Evolutionary conservation across 208 protist genomes (phyloP).

Genomic region (Naegleria fowleri): DNA sequence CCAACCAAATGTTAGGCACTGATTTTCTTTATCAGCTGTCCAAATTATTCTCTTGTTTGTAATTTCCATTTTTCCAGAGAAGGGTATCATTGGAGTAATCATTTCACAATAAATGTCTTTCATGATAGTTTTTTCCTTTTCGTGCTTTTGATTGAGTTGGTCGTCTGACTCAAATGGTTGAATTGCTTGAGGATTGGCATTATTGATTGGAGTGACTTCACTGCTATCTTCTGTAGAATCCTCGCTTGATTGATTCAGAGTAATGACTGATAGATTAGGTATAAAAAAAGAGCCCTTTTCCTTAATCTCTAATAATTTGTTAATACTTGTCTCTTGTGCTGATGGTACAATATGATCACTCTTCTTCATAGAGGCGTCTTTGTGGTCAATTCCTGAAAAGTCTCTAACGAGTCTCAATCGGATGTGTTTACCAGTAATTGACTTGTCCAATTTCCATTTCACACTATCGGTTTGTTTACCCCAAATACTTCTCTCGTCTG

Average conservation of each 20-base stretch:
- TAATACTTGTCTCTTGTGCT: neutral
- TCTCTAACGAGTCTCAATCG: neutral
- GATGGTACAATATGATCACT: neutral
- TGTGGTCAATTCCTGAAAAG: neutral
- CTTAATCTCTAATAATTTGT: constrained; percentile 1
- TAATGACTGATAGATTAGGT: neutral
- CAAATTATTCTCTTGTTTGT: neutral
- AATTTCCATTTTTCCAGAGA: constrained; percentile 16
- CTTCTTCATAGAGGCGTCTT: neutral
- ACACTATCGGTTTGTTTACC: neutral
- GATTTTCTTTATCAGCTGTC: neutral
- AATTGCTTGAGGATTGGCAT: neutral
- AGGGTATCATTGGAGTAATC: constrained; percentile 3
- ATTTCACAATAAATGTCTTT: neutral
- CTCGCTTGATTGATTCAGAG: neutral
- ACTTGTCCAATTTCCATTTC: constrained; percentile 18
- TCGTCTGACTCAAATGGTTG: neutral
- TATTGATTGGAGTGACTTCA: neutral
- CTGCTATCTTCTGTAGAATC: too few relatives aligned
- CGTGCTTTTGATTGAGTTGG: neutral
- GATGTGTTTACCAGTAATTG: neutral
- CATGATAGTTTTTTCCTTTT: constrained; percentile 7
- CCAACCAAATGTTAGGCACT: neutral
- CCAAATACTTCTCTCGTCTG: constrained; percentile 26
- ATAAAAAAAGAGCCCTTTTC: neutral